Base-by-base conservation (phyloP, 2,329 filamentous ascomycete genomes). In the Ophiocordyceps australis region DNA sequence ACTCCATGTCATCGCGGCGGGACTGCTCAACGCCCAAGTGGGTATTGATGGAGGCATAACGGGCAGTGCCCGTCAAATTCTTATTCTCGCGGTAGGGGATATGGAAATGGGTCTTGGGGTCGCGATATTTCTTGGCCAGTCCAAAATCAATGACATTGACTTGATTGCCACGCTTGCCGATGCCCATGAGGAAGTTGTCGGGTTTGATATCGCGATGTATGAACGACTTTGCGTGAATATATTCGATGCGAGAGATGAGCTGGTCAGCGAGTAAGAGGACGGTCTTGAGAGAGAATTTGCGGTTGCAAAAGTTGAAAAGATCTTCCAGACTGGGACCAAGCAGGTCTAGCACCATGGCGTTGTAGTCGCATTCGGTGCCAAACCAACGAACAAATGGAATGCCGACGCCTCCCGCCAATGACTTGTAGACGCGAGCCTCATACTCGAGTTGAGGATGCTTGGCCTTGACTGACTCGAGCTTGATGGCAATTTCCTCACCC, bases 41-140 rank as follows among this genome's bases (percentile, higher is more conserved):
- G 33, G 89, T 98, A 65, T 98, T 98, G 63, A 98, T 98, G 35
- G 80, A 91, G 35, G 89, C 89, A 57, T 98, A 98, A 52, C 89
- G 86, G 43, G 89, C 89, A 44, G 89, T 98, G 53, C 89, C 89
- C 28, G 89, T 98, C 57, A 98, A 63, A 70, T 95, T 95, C 79
- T 98, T 95, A 76, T 95, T 95, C 81, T 95, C 89, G 61, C 89
- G 76, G 68, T 98, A 95, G 24, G 89, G 89, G 34, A 95, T 98
- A 59, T 98, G 89, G 65, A 95, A 95, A 60, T 95, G 86, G 32
- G 89, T 95, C 76, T 98, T 98, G 32, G 89, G 89, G 65, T 95
- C 89, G 39, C 89, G 79, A 65, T 95, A 98, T 65, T 95, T 95
- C 78, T 95, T 98, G 49, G 89, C 89, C 38, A 98, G 65, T 65